A percentile compares a stretch with the other conserved stretches of the same genome.
phyloP scores from a whole-genome alignment of 148 eudicot genomes.

The Rhododendron molle region DNA sequence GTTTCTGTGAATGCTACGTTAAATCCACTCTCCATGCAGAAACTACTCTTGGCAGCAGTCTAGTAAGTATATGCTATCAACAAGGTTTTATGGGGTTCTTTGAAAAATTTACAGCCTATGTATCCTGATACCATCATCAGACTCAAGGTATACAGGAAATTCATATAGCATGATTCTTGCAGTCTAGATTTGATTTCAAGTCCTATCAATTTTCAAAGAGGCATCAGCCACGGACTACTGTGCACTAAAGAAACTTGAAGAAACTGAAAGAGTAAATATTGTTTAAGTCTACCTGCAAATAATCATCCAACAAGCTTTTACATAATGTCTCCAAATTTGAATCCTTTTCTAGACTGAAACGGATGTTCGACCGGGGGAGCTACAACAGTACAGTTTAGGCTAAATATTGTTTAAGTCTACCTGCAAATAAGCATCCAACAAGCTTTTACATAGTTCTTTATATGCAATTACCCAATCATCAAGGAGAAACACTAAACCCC shows the following conservation, averaged over 20 bases:
- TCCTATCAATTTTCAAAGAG: background rate
- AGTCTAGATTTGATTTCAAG: background rate
- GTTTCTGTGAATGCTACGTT: background rate
- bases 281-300: no score
- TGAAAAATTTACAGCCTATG: background rate
- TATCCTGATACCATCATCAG: background rate
- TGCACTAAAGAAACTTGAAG: background rate
- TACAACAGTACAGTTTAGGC: background rate
- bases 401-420: background rate
- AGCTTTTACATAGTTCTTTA: background rate
- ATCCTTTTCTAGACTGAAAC: background rate
- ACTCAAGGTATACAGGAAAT: background rate
- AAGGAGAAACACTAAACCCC: background rate
- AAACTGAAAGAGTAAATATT: background rate
- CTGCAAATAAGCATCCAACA: background rate
- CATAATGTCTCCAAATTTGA: background rate
- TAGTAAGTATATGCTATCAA: background rate
- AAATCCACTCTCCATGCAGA: background rate
- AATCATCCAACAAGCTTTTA: no score
- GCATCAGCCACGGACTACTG: background rate
- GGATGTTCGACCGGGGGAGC: background rate
- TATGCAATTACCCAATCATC: background rate
- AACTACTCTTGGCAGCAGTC: constrained; percentile 1
- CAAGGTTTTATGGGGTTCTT: background rate
- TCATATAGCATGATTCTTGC: background rate